phyloP scores from a whole-genome alignment of 2,329 filamentous ascomycete genomes.

The Cordyceps javanica region DNA sequence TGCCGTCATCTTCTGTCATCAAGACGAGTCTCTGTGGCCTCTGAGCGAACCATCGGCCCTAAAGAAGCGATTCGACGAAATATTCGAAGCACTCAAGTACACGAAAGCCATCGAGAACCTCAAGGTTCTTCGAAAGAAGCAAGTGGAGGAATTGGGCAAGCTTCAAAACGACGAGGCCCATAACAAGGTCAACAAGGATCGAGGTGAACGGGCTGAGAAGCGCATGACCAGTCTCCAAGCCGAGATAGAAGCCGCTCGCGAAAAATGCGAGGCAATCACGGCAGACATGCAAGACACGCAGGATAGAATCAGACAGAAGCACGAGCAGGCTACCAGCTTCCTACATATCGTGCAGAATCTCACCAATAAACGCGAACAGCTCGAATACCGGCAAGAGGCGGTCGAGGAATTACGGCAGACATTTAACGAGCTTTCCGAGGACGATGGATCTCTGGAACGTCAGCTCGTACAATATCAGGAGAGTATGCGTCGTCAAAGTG shows the following conservation, averaged over 20 bases:
- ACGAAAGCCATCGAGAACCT: constrained; percentile 97
- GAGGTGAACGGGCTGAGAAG: constrained; percentile 66
- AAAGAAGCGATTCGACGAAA: constrained; percentile 95
- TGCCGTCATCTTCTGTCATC: constrained; percentile 96
- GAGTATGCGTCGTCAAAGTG: constrained; percentile 58
- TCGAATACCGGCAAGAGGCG: constrained; percentile 61
- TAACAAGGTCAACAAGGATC: constrained; percentile 78
- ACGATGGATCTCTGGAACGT: constrained; percentile 67
- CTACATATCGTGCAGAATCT: constrained; percentile 69
- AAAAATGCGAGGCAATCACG: constrained; percentile 52
- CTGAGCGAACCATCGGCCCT: constrained; percentile 79
- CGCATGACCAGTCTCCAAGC: constrained; percentile 56
- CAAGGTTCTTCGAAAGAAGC: constrained; percentile 76
- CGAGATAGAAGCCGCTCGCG: constrained; percentile 57
- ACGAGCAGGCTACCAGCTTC: constrained; percentile 66
- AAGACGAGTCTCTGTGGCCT: constrained; percentile 96
- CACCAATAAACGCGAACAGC: constrained; percentile 69
- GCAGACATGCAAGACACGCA: constrained; percentile 56
- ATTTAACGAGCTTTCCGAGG: constrained; percentile 70
- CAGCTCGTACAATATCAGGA: constrained; percentile 74
- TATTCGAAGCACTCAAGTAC: constrained; percentile 95
- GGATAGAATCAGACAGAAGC: constrained; percentile 56
- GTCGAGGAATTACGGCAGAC: constrained; percentile 64
- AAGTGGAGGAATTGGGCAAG: constrained; percentile 67
- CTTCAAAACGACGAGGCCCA: constrained; percentile 70